Evolutionary conservation across 2,329 filamentous ascomycete species (phyloP), one percentile per base, ranked within the genome.

Genomic region (Calonectria pteridis): DNA sequence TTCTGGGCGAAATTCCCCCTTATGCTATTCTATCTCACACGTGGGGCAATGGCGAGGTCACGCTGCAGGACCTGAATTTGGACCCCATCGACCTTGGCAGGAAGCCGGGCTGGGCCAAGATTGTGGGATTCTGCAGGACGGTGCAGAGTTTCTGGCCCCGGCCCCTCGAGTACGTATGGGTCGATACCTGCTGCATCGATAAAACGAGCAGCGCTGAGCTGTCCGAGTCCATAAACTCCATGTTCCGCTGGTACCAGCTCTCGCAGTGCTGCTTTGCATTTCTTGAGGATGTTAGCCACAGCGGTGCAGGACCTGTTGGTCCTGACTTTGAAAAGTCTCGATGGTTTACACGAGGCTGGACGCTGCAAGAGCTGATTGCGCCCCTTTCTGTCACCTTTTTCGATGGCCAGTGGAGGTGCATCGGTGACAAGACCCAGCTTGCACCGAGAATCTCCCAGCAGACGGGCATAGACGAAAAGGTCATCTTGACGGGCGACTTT

Each of bases 271-370:
- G 77, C 58, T 77, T 72, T 28, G 73, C 72, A 0, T 75, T 72
- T 28, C 75, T 78, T 20, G 75, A 77, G 14, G 77, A 78, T 63
- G 73, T 77, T 7, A 26, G 93, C 93, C 81, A 46, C 16, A 46
- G 62, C 18, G 35, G 31, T 4, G 23, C 50, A 7, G 64, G 43
- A 6, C 35, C 28, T 0, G 55, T 55, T 6, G 64, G 74, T 13
- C 29, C 37, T 9, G 69, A 74, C 7, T 76, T 79, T 23, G 71
- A 75, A 23, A 29, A 63, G 26, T 70, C 73, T 14, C 40, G 75
- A 0, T 79, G 76, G 73, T 77, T 76, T 26, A 75, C 67, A 13
- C 63, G 72, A 55, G 78, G 74, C 29, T 82, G 68, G 79, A 81
- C 76, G 13, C 67, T 76, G 23, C 63, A 77, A 20, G 77, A 78